Conservation (phyloP, 352 stramenopile species). For the Globisporangium alternatum region DNA sequence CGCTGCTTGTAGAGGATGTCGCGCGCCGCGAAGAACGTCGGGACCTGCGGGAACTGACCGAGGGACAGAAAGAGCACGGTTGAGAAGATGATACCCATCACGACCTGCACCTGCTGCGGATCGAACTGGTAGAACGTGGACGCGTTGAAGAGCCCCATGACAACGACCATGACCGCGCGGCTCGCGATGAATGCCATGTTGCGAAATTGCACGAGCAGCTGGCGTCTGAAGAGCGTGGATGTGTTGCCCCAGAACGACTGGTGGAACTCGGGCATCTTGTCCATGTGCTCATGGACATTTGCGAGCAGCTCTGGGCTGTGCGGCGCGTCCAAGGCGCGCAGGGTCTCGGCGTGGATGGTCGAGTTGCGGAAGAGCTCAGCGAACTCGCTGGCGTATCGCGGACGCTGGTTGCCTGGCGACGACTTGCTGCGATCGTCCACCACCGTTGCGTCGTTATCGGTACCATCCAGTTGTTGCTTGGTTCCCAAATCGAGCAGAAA, state of each 20-base stretch:
- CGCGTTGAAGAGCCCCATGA: conserved; percentile 19
- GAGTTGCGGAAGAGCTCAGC: conserved; percentile 26
- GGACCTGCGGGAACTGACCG: conserved; percentile 14
- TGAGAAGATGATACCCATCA: conserved; percentile 19
- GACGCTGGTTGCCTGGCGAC: background rate
- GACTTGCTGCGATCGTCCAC: background rate
- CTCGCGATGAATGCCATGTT: conserved; percentile 19
- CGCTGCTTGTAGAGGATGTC: conserved; percentile 22
- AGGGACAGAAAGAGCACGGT: conserved; percentile 16
- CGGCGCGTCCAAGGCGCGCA: conserved; percentile 14
- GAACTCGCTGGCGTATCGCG: conserved; percentile 32
- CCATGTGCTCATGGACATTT: conserved; percentile 27
- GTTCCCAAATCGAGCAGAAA: conserved; percentile 19
- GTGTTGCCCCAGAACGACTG: conserved; percentile 24
- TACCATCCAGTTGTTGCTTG: conserved; percentile 18
- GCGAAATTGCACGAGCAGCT: conserved; percentile 44
- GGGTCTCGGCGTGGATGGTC: conserved; percentile 19
- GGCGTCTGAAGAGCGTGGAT: conserved; percentile 33
- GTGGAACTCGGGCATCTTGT: conserved; percentile 30
- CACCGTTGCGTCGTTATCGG: too few species aligned
- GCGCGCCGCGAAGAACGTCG: conserved; percentile 10
- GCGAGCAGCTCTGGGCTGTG: conserved; percentile 18
- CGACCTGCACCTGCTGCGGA: conserved; percentile 4
- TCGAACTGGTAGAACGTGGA: conserved; percentile 18
- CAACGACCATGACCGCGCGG: conserved; percentile 12